phyloP scores from a whole-genome alignment of 179 eudicot genomes.

The Silene vulgaris region DNA sequence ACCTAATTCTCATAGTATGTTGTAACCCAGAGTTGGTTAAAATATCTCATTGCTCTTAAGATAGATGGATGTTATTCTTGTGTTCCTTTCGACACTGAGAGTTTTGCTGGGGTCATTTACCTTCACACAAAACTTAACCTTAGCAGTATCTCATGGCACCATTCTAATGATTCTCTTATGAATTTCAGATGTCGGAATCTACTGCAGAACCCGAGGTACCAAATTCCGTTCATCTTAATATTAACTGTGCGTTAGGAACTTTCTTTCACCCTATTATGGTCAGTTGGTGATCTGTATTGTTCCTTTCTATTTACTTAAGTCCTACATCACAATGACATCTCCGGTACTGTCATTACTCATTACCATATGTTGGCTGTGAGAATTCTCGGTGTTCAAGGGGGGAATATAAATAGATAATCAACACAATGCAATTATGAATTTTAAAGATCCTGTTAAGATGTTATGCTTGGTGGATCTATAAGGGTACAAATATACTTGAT shows the following conservation, averaged over 20 bases:
- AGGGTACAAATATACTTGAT: too few species aligned
- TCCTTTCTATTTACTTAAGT: not conserved
- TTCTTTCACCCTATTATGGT: slow-evolving; percentile 8
- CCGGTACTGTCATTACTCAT: not conserved
- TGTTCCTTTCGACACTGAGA: not conserved
- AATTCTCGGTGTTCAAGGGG: not conserved
- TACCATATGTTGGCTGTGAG: not conserved
- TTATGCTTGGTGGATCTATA: too few species aligned
- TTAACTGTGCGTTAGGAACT: slow-evolving; percentile 7
- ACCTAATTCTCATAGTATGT: not conserved
- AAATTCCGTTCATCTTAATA: not conserved
- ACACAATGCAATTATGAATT: too few species aligned
- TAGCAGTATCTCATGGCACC: not conserved
- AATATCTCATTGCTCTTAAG: too few species aligned
- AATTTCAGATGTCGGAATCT: slow-evolving; percentile 25
- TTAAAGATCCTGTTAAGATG: too few species aligned
- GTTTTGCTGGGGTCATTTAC: slow-evolving; percentile 9
- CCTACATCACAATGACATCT: not conserved
- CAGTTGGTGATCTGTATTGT: slow-evolving; percentile 4
- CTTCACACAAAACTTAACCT: not conserved
- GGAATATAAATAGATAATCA: not conserved
- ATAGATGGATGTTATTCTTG: not conserved
- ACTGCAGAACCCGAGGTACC: slow-evolving; percentile 29
- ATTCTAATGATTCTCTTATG: not conserved
- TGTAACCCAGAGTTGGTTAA: too few species aligned